These are phyloP conservation scores for Acanthamoeba healyi DNA, from an alignment of 208 protist genomes.

Conservation along the genomic window DNA sequence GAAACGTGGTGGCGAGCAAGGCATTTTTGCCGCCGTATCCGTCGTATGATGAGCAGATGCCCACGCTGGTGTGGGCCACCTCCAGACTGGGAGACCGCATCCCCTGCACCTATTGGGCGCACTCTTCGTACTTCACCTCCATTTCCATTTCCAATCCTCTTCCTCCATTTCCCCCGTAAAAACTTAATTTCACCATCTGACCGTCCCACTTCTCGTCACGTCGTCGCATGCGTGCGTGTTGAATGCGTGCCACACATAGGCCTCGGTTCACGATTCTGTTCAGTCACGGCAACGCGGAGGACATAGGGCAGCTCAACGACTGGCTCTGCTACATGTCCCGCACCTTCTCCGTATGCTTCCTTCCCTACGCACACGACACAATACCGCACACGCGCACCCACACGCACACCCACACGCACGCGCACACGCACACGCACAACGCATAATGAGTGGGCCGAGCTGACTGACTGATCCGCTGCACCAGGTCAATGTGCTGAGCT, in stretches of 20 bases:
- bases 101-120: slow-evolving; percentile 7
- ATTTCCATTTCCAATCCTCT: not conserved
- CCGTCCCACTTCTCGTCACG: no score
- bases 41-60: slow-evolving; percentile 38
- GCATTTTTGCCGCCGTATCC: slow-evolving; percentile 36
- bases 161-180: no score
- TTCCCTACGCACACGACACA: no score
- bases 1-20: slow-evolving; percentile 38
- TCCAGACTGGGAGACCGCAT: slow-evolving; percentile 38
- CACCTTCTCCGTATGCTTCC: not conserved
- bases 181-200: no score
- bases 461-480: no score
- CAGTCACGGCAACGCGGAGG: slow-evolving; percentile 59
- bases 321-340: slow-evolving; percentile 33
- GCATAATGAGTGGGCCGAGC: no score
- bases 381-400: no score
- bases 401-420: no score
- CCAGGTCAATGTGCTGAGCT: slow-evolving; percentile 50
- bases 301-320: slow-evolving; percentile 61
- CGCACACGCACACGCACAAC: no score
- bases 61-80: slow-evolving; percentile 29
- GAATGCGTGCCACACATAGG: not conserved
- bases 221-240: no score
- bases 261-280: slow-evolving; percentile 47
- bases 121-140: not conserved